phyloP scores from a whole-genome alignment of 2,329 filamentous ascomycete species.

The Elsinoe perseae region DNA sequence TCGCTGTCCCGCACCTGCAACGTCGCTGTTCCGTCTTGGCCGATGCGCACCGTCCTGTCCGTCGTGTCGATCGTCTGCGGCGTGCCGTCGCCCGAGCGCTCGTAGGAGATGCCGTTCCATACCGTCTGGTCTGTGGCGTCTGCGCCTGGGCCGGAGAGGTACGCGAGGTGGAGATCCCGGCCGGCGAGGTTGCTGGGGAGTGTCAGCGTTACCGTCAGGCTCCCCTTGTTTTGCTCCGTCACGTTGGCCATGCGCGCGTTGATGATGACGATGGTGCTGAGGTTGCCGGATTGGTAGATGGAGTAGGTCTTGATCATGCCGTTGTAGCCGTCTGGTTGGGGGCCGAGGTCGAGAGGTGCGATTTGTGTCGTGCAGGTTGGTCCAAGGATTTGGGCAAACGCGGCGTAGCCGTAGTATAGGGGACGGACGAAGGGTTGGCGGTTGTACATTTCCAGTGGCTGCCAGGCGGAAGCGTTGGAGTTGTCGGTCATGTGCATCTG shows the following conservation, averaged over 20 bases:
- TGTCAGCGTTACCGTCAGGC: constrained; percentile 36
- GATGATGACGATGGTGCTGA: constrained; percentile 40
- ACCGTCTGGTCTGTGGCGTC: constrained; percentile 37
- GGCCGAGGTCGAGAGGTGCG: constrained; percentile 28
- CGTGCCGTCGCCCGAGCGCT: constrained; percentile 34
- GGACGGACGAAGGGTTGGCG: constrained; percentile 37
- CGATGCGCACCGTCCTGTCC: constrained; percentile 29
- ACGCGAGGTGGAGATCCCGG: constrained; percentile 40
- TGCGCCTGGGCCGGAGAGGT: constrained; percentile 41
- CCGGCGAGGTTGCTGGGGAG: constrained; percentile 34
- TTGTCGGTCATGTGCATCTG: constrained; percentile 50
- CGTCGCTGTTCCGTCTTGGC: constrained; percentile 28
- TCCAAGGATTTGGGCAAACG: constrained; percentile 44
- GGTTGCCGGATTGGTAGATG: constrained; percentile 37
- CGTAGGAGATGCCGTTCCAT: constrained; percentile 44
- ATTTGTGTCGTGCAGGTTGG: constrained; percentile 41
- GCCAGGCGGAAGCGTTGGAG: constrained; percentile 45
- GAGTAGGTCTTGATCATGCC: constrained; percentile 39
- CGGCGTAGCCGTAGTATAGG: constrained; percentile 45
- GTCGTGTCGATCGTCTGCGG: constrained; percentile 30
- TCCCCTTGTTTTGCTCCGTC: constrained; percentile 32
- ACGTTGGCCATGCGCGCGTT: constrained; percentile 40
- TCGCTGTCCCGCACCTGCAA: constrained; percentile 39
- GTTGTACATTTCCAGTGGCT: constrained; percentile 35
- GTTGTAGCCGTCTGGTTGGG: constrained; percentile 32